These are phyloP conservation scores for Colletotrichum camelliae DNA, from an alignment of 2,329 filamentous ascomycete genomes.

Conservation along the genomic window DNA sequence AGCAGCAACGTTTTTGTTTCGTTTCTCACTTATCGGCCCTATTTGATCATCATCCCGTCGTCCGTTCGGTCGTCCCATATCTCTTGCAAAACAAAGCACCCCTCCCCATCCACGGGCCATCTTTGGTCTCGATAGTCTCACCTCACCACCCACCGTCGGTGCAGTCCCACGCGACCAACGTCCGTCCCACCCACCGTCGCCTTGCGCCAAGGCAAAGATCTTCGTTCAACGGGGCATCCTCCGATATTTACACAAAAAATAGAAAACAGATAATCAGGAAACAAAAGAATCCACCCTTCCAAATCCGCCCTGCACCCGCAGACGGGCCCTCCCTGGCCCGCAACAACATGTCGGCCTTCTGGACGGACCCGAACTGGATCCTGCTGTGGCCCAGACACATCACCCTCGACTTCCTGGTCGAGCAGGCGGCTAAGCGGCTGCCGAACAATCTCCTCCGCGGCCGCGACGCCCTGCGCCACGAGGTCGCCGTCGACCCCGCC, in stretches of 20 bases:
- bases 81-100: neutral
- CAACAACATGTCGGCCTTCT: slow-evolving; percentile 31
- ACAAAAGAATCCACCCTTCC: neutral
- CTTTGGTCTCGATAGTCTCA: neutral
- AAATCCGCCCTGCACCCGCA: slow-evolving; percentile 20
- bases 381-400: slow-evolving; percentile 17
- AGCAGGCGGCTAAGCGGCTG: slow-evolving; percentile 10
- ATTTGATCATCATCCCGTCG: neutral
- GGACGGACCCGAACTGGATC: slow-evolving; percentile 27
- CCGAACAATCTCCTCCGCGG: slow-evolving; percentile 23
- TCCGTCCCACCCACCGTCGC: neutral
- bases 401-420: slow-evolving; percentile 17
- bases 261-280: neutral
- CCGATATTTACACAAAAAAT: neutral
- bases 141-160: neutral
- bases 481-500: slow-evolving; percentile 26
- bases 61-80: neutral
- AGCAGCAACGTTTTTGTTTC: neutral
- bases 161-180: neutral
- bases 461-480: slow-evolving; percentile 23
- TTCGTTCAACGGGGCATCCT: neutral
- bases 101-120: neutral
- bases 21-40: neutral
- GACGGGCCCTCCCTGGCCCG: slow-evolving; percentile 25
- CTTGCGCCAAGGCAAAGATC: neutral